Conservation (phyloP, 139 green algal genomes). For the Picochlorum sp. region DNA sequence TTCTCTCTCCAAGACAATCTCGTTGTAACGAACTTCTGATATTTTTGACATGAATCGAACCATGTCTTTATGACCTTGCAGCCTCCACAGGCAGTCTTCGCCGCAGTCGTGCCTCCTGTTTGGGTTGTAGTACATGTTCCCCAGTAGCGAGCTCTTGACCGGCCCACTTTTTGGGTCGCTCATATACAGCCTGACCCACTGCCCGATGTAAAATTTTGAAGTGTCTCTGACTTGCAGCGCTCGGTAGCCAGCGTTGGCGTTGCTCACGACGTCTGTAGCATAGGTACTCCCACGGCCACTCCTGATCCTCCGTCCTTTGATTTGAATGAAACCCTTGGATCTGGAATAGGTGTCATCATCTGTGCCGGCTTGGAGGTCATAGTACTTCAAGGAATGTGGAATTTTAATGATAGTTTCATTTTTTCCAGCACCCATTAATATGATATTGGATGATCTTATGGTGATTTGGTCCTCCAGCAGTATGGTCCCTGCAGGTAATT, state of each 20-base stretch:
- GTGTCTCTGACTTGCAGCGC: not conserved
- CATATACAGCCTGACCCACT: constrained; percentile 6
- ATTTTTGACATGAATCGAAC: not conserved
- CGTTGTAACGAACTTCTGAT: not conserved
- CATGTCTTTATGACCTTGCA: constrained; percentile 3
- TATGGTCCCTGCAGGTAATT: not conserved
- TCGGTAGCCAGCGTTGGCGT: not conserved
- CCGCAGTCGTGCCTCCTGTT: not conserved
- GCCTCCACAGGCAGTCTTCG: not conserved
- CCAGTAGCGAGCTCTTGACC: not conserved
- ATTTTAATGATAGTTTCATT: constrained; percentile 6
- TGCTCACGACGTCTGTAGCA: not conserved
- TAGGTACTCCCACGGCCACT: too few species aligned
- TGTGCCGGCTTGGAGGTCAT: not conserved
- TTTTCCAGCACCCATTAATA: constrained; percentile 8
- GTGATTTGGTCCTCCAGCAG: not conserved
- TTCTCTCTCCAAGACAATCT: constrained; percentile 1
- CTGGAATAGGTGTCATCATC: not conserved
- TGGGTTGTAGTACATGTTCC: not conserved
- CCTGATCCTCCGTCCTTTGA: not conserved
- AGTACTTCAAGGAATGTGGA: not conserved
- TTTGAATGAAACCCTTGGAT: not conserved
- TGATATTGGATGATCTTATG: not conserved
- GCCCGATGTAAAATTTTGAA: not conserved
- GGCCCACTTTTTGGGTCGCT: constrained; percentile 6